Evolutionary conservation across 2,329 filamentous ascomycete species (phyloP).

Genomic region (Trichoderma koningii): DNA sequence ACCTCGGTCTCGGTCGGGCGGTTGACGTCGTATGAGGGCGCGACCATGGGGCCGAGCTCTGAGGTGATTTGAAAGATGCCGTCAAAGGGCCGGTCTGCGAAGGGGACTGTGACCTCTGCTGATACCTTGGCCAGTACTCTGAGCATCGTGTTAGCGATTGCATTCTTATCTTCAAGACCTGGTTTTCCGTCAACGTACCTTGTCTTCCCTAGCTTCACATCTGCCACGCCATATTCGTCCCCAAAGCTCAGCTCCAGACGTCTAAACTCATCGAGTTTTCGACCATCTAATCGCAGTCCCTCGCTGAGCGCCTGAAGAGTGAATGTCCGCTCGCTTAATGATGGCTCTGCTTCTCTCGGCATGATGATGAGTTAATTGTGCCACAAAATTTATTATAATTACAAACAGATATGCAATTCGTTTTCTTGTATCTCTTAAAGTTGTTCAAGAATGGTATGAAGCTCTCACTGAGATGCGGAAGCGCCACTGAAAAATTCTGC

Average conservation of each 20-base stretch:
- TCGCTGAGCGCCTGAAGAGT: conserved; percentile 80
- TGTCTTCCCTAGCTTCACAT: conserved; percentile 87
- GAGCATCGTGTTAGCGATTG: conserved; percentile 23
- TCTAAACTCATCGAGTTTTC: conserved; percentile 77
- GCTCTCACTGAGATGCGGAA: conserved; percentile 29
- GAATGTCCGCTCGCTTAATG: conserved; percentile 84
- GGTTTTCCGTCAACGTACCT: conserved; percentile 55
- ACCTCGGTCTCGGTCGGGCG: conserved; percentile 82
- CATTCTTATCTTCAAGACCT: neutral
- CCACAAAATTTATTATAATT: conserved; percentile 8
- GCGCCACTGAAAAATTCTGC: conserved; percentile 46
- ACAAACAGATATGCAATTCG: conserved; percentile 14
- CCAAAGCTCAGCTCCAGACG: conserved; percentile 78
- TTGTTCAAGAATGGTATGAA: conserved; percentile 24
- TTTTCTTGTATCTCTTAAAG: neutral
- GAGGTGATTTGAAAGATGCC: conserved; percentile 91
- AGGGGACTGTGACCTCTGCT: conserved; percentile 83
- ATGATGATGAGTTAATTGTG: conserved; percentile 52
- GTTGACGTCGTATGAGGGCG: conserved; percentile 84
- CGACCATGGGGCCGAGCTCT: conserved; percentile 89
- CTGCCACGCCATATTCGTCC: conserved; percentile 86
- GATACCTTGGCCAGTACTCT: conserved; percentile 85
- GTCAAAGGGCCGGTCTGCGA: conserved; percentile 87
- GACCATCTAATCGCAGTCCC: conserved; percentile 80
- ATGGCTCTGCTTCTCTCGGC: conserved; percentile 91